These are phyloP conservation scores for Spathaspora passalidarum DNA, from an alignment of 805 yeast genomes.

Conservation along the genomic window DNA sequence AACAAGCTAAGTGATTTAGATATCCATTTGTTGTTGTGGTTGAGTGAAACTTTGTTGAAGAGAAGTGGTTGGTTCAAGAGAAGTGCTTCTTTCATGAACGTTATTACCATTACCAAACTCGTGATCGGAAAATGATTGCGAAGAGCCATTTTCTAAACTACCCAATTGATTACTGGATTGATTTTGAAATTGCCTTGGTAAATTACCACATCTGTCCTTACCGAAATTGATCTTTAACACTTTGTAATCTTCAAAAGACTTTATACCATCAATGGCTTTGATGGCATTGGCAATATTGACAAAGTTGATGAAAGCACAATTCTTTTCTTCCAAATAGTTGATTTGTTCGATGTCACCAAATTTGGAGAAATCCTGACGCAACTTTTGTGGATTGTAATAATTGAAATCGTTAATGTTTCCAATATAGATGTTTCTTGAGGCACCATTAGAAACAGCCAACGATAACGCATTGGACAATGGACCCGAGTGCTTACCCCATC, in stretches of 20 bases:
- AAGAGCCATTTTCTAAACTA: slow-evolving; percentile 8
- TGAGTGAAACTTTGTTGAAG: slow-evolving; percentile 5
- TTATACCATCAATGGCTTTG: slow-evolving; percentile 87
- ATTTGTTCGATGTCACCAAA: slow-evolving; percentile 96
- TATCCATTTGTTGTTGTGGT: slow-evolving; percentile 2
- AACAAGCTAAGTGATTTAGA: background rate
- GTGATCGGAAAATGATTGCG: slow-evolving; percentile 5
- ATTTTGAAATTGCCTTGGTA: slow-evolving; percentile 71
- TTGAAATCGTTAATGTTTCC: slow-evolving; percentile 60
- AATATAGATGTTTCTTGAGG: slow-evolving; percentile 87
- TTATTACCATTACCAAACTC: slow-evolving; percentile 1
- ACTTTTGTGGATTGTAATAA: slow-evolving; percentile 52
- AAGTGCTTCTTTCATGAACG: background rate
- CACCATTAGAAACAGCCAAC: slow-evolving; percentile 89
- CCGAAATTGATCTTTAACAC: slow-evolving; percentile 85
- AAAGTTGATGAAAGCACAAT: slow-evolving; percentile 89
- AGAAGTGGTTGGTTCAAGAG: background rate
- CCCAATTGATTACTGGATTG: slow-evolving; percentile 12
- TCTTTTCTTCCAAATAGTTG: slow-evolving; percentile 76
- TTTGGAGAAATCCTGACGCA: slow-evolving; percentile 69
- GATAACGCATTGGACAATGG: slow-evolving; percentile 84
- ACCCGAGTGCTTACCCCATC: slow-evolving; percentile 98
- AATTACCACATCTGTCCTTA: slow-evolving; percentile 92
- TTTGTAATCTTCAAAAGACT: slow-evolving; percentile 61
- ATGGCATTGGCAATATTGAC: slow-evolving; percentile 90